A percentile compares a stretch with the other conserved stretches of the same genome.
phyloP scores from a whole-genome alignment of 176 grass and related monocot genomes.

The Melocanna baccifera region DNA sequence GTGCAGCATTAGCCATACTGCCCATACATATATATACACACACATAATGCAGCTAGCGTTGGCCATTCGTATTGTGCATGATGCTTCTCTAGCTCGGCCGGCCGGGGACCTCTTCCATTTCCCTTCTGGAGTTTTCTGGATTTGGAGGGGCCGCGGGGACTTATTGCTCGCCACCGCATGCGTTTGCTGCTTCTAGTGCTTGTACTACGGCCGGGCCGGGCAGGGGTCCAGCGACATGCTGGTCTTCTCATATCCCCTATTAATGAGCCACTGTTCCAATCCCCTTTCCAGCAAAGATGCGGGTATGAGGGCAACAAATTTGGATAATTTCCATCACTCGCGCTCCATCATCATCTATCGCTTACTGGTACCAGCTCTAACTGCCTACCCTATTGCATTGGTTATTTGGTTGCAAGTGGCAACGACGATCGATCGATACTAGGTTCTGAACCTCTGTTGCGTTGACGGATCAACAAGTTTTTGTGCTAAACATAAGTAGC shows the following conservation, averaged over 20 bases:
- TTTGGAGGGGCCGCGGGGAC: conserved; percentile 11
- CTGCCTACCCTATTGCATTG: neutral
- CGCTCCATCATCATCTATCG: neutral
- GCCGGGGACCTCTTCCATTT: neutral
- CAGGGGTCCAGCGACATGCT: neutral
- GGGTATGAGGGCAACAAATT: neutral
- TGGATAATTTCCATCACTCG: neutral
- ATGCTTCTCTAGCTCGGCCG: neutral
- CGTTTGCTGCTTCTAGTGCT: neutral
- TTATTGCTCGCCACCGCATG: neutral
- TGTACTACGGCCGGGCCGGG: neutral
- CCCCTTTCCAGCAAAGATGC: conserved; percentile 14
- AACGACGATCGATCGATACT: neutral
- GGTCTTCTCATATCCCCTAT: neutral
- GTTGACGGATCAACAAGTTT: too few species aligned
- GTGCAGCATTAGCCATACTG: neutral
- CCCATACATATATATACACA: too few species aligned
- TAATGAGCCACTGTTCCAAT: neutral
- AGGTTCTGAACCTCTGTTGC: too few species aligned
- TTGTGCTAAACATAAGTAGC: too few species aligned
- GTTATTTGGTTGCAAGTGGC: neutral
- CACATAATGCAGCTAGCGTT: neutral
- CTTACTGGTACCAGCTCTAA: neutral
- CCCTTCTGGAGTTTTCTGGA: neutral
- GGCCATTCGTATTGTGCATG: neutral